These are phyloP conservation scores for Lippia alba DNA, from an alignment of 305 asterid species.

Conservation along the genomic window DNA sequence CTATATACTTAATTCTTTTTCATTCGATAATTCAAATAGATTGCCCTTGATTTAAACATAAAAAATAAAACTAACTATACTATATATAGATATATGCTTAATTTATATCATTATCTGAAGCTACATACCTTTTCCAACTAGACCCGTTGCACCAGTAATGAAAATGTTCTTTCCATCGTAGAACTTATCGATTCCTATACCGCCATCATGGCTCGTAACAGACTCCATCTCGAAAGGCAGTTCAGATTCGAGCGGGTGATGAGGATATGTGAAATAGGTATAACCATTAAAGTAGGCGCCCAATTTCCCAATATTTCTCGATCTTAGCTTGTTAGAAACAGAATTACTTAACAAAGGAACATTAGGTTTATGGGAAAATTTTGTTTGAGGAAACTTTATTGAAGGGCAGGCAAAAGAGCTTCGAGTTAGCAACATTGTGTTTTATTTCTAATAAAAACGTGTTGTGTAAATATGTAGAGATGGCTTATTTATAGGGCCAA, in stretches of 20 bases:
- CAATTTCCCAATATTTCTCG: constrained; percentile 6
- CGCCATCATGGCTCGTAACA: neutral
- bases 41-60: too few species aligned
- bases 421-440: constrained; percentile 26
- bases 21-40: too few species aligned
- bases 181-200: constrained; percentile 45
- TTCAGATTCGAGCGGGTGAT: constrained; percentile 43
- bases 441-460: too few species aligned
- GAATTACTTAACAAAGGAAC: neutral
- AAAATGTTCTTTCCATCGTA: constrained; percentile 45
- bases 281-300: constrained; percentile 25
- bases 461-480: too few species aligned
- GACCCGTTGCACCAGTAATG: constrained; percentile 51
- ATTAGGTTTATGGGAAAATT: too few species aligned
- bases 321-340: too few species aligned
- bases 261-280: constrained; percentile 37
- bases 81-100: too few species aligned
- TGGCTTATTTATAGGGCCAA: too few species aligned
- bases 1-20: too few species aligned
- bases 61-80: too few species aligned
- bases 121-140: constrained; percentile 61
- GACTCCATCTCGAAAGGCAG: neutral
- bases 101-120: too few species aligned
- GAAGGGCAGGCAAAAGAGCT: constrained; percentile 20
- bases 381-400: neutral